Percentiles rank a stretch among this genome's conserved stretches.
These are phyloP conservation scores for Leccinum obscurum DNA, from an alignment of 768 basidiomycete species.

Conservation along the genomic window DNA sequence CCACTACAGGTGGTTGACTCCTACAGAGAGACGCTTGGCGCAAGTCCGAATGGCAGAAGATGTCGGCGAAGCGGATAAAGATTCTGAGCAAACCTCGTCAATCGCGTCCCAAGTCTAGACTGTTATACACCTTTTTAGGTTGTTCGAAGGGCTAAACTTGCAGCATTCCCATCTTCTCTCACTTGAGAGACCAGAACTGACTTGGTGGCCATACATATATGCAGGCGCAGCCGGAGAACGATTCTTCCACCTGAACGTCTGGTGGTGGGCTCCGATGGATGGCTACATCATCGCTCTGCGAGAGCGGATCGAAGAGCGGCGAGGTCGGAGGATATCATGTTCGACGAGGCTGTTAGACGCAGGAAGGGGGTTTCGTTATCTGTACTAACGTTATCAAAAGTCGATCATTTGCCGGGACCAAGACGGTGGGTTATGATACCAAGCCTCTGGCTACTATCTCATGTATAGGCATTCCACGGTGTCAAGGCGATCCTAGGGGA, in stretches of 20 bases:
- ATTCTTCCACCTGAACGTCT: not conserved
- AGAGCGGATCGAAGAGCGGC: not conserved
- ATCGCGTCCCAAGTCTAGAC: not conserved
- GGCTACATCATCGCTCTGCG: not conserved
- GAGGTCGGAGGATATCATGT: not conserved
- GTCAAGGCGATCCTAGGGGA: too few relatives aligned
- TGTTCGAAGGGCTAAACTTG: not conserved
- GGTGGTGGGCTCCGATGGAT: not conserved
- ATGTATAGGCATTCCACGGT: too few relatives aligned
- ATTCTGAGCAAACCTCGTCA: not conserved
- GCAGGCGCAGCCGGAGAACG: not conserved
- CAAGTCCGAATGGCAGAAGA: not conserved
- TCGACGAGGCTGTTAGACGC: not conserved
- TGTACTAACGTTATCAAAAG: not conserved
- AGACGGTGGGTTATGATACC: not conserved
- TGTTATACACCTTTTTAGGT: not conserved
- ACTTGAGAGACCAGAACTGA: too few relatives aligned
- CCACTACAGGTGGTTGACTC: not conserved
- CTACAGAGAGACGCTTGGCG: not conserved
- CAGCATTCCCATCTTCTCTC: too few relatives aligned
- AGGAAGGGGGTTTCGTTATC: not conserved
- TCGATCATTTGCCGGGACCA: not conserved
- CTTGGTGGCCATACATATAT: not conserved
- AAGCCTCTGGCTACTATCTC: too few relatives aligned
- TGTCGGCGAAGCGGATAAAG: not conserved